Percentiles rank a stretch among this genome's conserved stretches.
Evolutionary conservation across 495 filamentous ascomycete species (phyloP).

Genomic region (Penicillium chermesinum): DNA sequence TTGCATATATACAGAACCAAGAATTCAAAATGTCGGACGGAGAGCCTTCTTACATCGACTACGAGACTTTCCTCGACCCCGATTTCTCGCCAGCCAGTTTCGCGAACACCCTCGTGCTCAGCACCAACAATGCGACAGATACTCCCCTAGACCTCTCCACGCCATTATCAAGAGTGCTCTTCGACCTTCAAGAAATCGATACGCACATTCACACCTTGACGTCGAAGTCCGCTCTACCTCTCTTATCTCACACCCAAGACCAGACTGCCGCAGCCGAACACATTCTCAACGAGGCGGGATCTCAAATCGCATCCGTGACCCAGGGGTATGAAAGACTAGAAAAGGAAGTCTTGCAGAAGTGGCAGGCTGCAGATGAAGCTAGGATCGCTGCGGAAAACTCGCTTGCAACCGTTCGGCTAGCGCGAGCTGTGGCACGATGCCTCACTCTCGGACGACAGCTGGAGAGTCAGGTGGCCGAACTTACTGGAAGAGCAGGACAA

Average conservation of each 20-base stretch:
- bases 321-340: slow-evolving; percentile 78
- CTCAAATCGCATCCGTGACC: slow-evolving; percentile 71
- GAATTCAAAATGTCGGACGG: slow-evolving; percentile 30
- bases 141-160: slow-evolving; percentile 88
- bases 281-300: slow-evolving; percentile 66
- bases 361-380: slow-evolving; percentile 76
- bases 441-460: slow-evolving; percentile 80
- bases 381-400: slow-evolving; percentile 66
- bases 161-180: slow-evolving; percentile 87
- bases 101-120: slow-evolving; percentile 80
- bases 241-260: slow-evolving; percentile 71
- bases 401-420: slow-evolving; percentile 71
- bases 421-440: slow-evolving; percentile 67
- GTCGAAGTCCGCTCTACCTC: slow-evolving; percentile 73
- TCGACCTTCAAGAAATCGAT: slow-evolving; percentile 96
- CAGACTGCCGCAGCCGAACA: slow-evolving; percentile 62
- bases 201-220: slow-evolving; percentile 90
- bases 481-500: slow-evolving; percentile 40
- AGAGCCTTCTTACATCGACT: slow-evolving; percentile 87
- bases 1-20: neutral
- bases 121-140: slow-evolving; percentile 89
- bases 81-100: slow-evolving; percentile 73
- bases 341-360: slow-evolving; percentile 74
- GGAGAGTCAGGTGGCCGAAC: slow-evolving; percentile 70
- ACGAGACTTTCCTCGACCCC: slow-evolving; percentile 84